Evolutionary conservation across 2,329 filamentous ascomycete species (phyloP).

Genomic region (Nakataea oryzae): DNA sequence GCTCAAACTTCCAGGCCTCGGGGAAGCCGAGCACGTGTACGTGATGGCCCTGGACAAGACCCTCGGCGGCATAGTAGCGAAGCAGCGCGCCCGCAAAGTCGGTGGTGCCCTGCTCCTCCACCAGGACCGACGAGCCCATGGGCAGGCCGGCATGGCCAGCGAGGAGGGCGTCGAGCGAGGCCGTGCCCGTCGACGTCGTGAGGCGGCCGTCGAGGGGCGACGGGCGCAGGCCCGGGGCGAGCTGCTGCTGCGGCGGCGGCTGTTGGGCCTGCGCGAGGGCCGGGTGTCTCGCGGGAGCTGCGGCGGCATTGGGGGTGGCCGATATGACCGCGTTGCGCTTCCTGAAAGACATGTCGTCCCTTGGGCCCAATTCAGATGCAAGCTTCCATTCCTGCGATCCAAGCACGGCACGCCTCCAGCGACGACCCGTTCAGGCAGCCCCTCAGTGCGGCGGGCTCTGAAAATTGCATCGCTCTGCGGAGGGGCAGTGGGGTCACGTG

Average conservation of each 20-base stretch:
- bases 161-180: slow-evolving; percentile 73
- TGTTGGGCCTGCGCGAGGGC: slow-evolving; percentile 15
- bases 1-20: slow-evolving; percentile 70
- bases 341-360: slow-evolving; percentile 42
- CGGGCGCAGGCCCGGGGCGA: slow-evolving; percentile 52
- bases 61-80: slow-evolving; percentile 86
- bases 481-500: neutral
- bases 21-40: slow-evolving; percentile 76
- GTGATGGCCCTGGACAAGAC: slow-evolving; percentile 79
- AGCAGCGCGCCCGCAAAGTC: slow-evolving; percentile 82
- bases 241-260: slow-evolving; percentile 10
- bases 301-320: slow-evolving; percentile 17
- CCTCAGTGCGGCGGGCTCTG: neutral
- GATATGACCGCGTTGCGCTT: slow-evolving; percentile 45
- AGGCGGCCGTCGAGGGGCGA: slow-evolving; percentile 81
- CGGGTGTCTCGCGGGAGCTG: neutral
- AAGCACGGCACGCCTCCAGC: neutral
- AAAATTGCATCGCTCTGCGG: neutral
- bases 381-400: neutral
- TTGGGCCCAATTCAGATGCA: neutral
- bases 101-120: slow-evolving; percentile 86
- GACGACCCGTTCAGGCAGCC: neutral
- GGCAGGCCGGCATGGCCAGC: slow-evolving; percentile 80
- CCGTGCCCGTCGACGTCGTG: slow-evolving; percentile 84
- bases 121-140: slow-evolving; percentile 67